phyloP scores from a whole-genome alignment of 306 rosid species.

The Glycine soja region DNA sequence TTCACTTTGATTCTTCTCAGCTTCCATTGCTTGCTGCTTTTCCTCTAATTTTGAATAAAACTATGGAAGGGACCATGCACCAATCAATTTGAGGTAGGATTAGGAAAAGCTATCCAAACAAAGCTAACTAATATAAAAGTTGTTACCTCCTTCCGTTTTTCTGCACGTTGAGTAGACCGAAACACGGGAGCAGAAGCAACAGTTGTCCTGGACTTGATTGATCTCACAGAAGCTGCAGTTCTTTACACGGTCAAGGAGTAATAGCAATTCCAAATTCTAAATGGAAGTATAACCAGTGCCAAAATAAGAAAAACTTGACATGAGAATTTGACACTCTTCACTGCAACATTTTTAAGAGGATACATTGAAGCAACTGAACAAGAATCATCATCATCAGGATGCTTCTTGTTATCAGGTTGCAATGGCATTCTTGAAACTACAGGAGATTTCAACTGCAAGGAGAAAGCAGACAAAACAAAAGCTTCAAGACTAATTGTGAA shows the following conservation, averaged over 20 bases:
- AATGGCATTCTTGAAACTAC: slow-evolving; percentile 67
- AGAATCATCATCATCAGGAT: slow-evolving; percentile 88
- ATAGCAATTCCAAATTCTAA: slow-evolving; percentile 43
- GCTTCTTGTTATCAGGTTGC: slow-evolving; percentile 86
- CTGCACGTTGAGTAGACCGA: slow-evolving; percentile 83
- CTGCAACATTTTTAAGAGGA: slow-evolving; percentile 55
- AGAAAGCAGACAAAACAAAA: slow-evolving; percentile 37
- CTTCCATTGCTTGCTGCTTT: slow-evolving; percentile 88
- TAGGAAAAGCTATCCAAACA: slow-evolving; percentile 32
- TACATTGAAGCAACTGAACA: slow-evolving; percentile 88
- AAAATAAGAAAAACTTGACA: slow-evolving; percentile 35
- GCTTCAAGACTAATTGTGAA: slow-evolving; percentile 26
- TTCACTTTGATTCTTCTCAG: slow-evolving; percentile 86
- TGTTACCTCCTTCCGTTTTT: slow-evolving; percentile 89
- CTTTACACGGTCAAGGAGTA: slow-evolving; percentile 64
- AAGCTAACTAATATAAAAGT: slow-evolving; percentile 35
- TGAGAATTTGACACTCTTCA: background rate
- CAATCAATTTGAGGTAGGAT: slow-evolving; percentile 28
- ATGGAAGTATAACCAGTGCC: slow-evolving; percentile 4
- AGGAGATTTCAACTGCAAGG: slow-evolving; percentile 71
- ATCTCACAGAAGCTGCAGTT: slow-evolving; percentile 57
- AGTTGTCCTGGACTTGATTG: slow-evolving; percentile 53
- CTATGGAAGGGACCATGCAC: slow-evolving; percentile 49
- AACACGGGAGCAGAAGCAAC: slow-evolving; percentile 84
- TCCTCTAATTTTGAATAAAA: slow-evolving; percentile 88